phyloP scores from a whole-genome alignment of 139 green algal genomes.

The Coccomyxa sp. region DNA sequence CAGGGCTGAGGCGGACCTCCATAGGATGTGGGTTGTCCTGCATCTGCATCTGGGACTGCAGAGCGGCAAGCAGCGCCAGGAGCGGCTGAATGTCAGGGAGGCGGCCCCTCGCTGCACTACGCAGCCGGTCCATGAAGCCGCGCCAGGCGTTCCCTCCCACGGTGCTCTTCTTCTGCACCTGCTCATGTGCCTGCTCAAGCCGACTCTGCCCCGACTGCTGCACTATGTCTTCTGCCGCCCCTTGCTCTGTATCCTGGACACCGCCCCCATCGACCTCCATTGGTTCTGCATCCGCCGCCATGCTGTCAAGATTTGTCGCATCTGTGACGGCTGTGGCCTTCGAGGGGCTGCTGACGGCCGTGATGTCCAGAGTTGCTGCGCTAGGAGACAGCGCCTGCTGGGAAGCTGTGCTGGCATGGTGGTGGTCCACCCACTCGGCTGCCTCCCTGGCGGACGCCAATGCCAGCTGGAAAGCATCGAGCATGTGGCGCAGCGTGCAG shows the following conservation, averaged over 20 bases:
- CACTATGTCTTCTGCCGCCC: too few species aligned
- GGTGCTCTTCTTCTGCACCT: not conserved
- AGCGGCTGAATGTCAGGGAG: conserved; percentile 45
- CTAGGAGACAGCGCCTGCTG: too few species aligned
- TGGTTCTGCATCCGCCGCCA: conserved; percentile 8
- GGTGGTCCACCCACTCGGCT: too few species aligned
- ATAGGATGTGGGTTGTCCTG: too few species aligned
- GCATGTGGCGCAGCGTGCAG: conserved; percentile 20
- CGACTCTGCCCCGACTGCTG: too few species aligned
- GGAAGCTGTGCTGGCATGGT: too few species aligned
- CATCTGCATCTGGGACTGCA: not conserved
- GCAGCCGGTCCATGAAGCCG: not conserved
- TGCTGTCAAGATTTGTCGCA: not conserved
- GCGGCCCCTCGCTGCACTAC: conserved; percentile 7
- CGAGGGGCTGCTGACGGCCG: too few species aligned
- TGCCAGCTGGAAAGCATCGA: conserved; percentile 19
- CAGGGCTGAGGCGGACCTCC: too few species aligned
- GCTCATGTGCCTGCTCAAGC: not conserved
- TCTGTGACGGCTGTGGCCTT: not conserved
- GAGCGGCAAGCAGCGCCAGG: conserved; percentile 23
- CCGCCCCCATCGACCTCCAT: too few species aligned
- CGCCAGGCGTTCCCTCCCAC: conserved; percentile 12
- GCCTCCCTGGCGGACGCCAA: conserved; percentile 15
- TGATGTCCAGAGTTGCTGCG: too few species aligned
- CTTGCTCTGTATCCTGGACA: too few species aligned